phyloP scores from a whole-genome alignment of 805 yeast genomes.

The Cyberlindnera misumaiensis region DNA sequence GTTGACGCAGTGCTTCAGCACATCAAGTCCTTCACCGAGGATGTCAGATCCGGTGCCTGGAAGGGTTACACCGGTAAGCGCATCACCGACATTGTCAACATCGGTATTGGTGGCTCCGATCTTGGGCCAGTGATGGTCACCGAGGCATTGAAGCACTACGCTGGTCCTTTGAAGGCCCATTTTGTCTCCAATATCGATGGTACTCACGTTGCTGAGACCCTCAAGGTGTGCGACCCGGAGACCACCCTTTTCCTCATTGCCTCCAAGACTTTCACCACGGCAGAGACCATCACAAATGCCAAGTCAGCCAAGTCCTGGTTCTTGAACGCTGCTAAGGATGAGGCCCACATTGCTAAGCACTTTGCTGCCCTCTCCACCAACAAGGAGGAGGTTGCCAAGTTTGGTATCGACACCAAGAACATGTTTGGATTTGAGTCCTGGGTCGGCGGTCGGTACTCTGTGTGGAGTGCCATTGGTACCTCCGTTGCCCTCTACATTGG shows the following conservation, averaged over 20 bases:
- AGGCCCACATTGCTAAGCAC: conserved; percentile 84
- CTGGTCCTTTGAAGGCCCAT: conserved; percentile 71
- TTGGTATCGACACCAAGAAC: conserved; percentile 95
- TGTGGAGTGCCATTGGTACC: conserved; percentile 98
- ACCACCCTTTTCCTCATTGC: conserved; percentile 90
- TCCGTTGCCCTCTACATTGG: conserved; percentile 95
- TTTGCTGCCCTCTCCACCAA: conserved; percentile 96
- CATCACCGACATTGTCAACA: conserved; percentile 91
- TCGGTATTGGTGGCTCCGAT: conserved; percentile 99
- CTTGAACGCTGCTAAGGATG: conserved; percentile 60
- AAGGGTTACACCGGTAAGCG: conserved; percentile 93
- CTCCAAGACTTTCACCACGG: conserved; percentile 98
- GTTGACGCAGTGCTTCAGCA: conserved; percentile 88
- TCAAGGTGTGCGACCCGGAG: conserved; percentile 75
- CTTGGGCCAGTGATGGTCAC: conserved; percentile 99
- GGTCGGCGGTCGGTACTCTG: conserved; percentile 99
- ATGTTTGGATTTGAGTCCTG: conserved; percentile 98
- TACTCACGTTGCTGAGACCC: conserved; percentile 88
- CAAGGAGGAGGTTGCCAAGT: conserved; percentile 82
- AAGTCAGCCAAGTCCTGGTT: conserved; percentile 95
- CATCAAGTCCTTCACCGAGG: conserved; percentile 92
- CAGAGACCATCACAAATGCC: conserved; percentile 96
- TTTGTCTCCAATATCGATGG: conserved; percentile 99
- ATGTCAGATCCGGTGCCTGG: conserved; percentile 91
- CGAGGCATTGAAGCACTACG: conserved; percentile 90